phyloP scores from a whole-genome alignment of 169 alveolate genomes.

The Theileria equi region DNA sequence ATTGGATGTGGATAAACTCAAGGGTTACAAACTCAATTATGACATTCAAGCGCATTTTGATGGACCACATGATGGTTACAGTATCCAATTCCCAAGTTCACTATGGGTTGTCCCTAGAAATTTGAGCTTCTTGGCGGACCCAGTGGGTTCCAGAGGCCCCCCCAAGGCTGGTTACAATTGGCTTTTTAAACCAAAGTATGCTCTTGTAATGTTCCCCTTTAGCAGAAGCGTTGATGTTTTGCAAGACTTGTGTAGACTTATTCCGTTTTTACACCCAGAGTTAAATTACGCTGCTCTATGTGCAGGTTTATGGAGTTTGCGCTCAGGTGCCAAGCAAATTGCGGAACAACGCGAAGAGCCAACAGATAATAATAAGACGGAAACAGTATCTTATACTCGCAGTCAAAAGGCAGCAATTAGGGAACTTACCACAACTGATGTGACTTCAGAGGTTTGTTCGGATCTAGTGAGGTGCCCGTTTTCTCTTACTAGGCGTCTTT shows the following conservation, averaged over 20 bases:
- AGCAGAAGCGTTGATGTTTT: constrained; percentile 30
- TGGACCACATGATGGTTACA: constrained; percentile 1
- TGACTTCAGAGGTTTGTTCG: constrained; percentile 37
- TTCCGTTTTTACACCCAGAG: constrained; percentile 61
- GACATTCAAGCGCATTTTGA: constrained; percentile 63
- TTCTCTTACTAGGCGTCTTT: constrained; percentile 35
- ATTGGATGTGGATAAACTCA: constrained; percentile 4
- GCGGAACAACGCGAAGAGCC: constrained; percentile 10
- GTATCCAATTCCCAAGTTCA: constrained; percentile 30
- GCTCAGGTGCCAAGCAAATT: not conserved
- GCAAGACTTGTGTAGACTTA: constrained; percentile 33
- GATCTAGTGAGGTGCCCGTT: constrained; percentile 35
- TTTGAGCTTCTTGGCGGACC: constrained; percentile 7
- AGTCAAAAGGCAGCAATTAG: constrained; percentile 64
- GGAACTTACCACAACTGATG: constrained; percentile 33
- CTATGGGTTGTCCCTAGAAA: constrained; percentile 63
- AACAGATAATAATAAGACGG: not conserved
- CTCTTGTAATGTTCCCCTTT: constrained; percentile 52
- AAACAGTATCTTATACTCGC: constrained; percentile 42
- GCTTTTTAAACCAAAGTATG: constrained; percentile 47
- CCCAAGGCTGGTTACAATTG: constrained; percentile 33
- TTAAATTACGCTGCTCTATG: constrained; percentile 49
- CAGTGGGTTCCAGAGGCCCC: not conserved
- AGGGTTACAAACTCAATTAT: constrained; percentile 54
- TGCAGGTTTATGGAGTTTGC: constrained; percentile 55